Percentiles rank a stretch among this genome's conserved stretches.
phyloP scores from a whole-genome alignment of 768 basidiomycete species.

The Polyporus arcularius region DNA sequence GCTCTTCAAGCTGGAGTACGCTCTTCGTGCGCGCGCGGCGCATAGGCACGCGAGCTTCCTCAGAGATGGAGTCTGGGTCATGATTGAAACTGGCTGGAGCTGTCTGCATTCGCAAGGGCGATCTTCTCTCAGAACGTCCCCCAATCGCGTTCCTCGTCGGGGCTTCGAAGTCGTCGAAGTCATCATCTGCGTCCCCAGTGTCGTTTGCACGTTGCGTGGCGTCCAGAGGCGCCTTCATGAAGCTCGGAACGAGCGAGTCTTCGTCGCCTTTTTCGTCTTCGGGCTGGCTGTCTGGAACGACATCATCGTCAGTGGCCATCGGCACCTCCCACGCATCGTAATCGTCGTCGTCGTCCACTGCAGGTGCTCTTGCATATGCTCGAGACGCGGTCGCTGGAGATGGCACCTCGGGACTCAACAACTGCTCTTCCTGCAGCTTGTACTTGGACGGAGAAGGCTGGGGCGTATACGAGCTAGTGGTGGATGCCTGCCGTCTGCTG shows the following conservation, averaged over 20 bases:
- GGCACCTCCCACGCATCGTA: constrained; percentile 19
- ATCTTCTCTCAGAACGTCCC: constrained; percentile 32
- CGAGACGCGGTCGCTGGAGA: not conserved
- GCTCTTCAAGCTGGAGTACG: constrained; percentile 40
- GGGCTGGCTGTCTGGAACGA: constrained; percentile 9
- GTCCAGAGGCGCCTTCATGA: constrained; percentile 3
- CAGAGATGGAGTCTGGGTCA: not conserved
- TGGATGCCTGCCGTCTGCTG: not conserved
- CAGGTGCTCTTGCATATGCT: not conserved
- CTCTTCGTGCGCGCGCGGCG: constrained; percentile 42
- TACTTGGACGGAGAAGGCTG: not conserved
- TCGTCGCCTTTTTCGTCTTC: constrained; percentile 7
- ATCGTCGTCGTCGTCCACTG: constrained; percentile 4
- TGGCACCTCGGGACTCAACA: constrained; percentile 4
- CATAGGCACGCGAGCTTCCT: constrained; percentile 22
- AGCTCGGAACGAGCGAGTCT: constrained; percentile 11
- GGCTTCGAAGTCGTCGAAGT: not conserved
- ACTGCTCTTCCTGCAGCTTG: not conserved
- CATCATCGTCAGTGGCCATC: constrained; percentile 1
- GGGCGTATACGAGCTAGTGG: not conserved
- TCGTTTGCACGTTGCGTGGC: not conserved
- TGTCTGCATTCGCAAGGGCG: constrained; percentile 5
- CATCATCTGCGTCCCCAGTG: not conserved
- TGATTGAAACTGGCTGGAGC: constrained; percentile 3
- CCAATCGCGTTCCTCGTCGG: not conserved